These are phyloP conservation scores for Metschnikowia koreensis DNA, from an alignment of 805 yeast species.

Conservation along the genomic window DNA sequence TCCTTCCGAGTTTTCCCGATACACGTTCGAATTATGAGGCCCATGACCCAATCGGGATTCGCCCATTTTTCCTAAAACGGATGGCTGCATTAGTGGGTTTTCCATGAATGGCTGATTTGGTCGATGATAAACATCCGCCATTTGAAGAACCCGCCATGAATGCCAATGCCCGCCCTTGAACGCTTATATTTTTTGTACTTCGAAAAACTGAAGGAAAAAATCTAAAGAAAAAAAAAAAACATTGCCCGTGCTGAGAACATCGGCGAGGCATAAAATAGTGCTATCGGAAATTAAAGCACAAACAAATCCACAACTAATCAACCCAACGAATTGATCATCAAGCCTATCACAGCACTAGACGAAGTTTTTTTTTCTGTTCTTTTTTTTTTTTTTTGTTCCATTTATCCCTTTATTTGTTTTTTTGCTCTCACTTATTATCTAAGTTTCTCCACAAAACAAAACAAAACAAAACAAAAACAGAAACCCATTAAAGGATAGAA, in stretches of 20 bases:
- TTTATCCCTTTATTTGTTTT: too few relatives aligned
- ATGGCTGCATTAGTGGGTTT: slow-evolving; percentile 11
- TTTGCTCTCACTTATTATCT: too few relatives aligned
- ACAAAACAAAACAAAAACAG: neutral
- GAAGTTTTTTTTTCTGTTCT: too few relatives aligned
- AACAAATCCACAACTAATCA: neutral
- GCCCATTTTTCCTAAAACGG: slow-evolving; percentile 22
- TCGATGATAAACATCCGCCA: neutral
- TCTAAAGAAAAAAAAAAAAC: neutral
- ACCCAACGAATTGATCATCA: too few relatives aligned
- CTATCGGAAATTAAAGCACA: neutral
- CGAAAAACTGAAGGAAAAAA: too few relatives aligned
- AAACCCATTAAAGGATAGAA: too few relatives aligned
- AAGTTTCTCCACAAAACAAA: neutral
- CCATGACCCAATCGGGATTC: slow-evolving; percentile 21
- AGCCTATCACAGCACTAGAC: too few relatives aligned
- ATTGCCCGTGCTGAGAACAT: neutral
- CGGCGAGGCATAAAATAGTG: neutral
- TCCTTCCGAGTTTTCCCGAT: neutral
- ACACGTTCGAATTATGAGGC: neutral
- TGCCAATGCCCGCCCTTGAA: too few relatives aligned
- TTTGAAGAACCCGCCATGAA: neutral
- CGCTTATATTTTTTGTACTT: neutral
- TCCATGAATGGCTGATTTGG: neutral
- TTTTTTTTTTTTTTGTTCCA: too few relatives aligned